Evolutionary conservation across 2,329 filamentous ascomycete genomes (phyloP).

Genomic region (Botrytis squamosa): DNA sequence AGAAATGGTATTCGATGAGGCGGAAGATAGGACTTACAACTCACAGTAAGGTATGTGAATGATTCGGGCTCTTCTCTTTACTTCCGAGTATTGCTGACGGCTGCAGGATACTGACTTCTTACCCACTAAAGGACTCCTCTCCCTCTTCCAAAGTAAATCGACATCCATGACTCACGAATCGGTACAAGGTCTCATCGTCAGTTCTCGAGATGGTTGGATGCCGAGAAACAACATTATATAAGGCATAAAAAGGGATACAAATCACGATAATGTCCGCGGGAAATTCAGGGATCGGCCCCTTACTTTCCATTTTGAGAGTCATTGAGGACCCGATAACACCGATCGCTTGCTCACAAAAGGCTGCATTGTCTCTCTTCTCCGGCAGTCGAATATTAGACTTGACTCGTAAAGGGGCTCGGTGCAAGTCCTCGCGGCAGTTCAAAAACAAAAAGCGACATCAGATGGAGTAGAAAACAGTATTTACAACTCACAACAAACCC

Average conservation of each 20-base stretch:
- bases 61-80: not conserved
- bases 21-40: not conserved
- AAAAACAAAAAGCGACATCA: not conserved
- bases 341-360: not conserved
- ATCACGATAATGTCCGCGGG: not conserved
- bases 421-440: not conserved
- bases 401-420: fast-evolving
- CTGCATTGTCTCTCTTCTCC: not conserved
- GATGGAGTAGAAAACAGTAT: fast-evolving
- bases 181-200: not conserved
- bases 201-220: fast-evolving
- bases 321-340: not conserved
- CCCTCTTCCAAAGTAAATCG: not conserved
- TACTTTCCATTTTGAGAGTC: not conserved
- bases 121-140: not conserved
- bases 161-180: not conserved
- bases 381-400: not conserved
- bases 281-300: not conserved
- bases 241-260: not conserved
- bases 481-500: not conserved
- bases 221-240: not conserved
- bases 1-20: not conserved
- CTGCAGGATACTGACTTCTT: not conserved
- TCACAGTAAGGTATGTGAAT: not conserved
- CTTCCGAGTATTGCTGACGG: not conserved